Conservation (phyloP, 345 rosid species). For the Citrus glauca region DNA sequence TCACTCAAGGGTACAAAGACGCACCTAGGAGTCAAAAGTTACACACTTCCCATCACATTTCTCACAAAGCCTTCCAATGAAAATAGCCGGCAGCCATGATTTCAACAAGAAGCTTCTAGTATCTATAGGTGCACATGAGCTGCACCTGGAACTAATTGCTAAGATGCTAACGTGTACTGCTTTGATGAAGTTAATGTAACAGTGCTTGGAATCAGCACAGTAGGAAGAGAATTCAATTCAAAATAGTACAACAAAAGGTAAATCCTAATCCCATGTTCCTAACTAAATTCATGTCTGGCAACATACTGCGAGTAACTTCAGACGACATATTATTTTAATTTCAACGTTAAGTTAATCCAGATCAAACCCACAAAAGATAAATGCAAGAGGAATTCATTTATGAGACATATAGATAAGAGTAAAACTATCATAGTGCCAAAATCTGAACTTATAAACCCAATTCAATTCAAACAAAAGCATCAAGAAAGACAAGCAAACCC, state of each 20-base stretch:
- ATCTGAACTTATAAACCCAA: background rate
- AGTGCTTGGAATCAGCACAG: background rate
- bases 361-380: background rate
- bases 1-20: background rate
- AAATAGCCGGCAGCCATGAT: background rate
- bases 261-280: background rate
- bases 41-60: background rate
- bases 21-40: background rate
- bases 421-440: background rate
- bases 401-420: background rate
- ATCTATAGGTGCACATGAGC: background rate
- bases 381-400: background rate
- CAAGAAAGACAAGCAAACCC: constrained; percentile 48
- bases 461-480: constrained; percentile 2
- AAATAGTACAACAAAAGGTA: background rate
- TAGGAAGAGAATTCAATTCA: background rate
- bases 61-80: background rate
- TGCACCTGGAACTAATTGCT: no score
- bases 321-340: background rate
- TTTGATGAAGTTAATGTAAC: background rate
- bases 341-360: background rate
- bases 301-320: background rate
- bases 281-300: background rate
- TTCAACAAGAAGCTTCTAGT: background rate
- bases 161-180: no score